These are phyloP conservation scores for Poa annua DNA, from an alignment of 176 grass and related monocot genomes.

Conservation along the genomic window DNA sequence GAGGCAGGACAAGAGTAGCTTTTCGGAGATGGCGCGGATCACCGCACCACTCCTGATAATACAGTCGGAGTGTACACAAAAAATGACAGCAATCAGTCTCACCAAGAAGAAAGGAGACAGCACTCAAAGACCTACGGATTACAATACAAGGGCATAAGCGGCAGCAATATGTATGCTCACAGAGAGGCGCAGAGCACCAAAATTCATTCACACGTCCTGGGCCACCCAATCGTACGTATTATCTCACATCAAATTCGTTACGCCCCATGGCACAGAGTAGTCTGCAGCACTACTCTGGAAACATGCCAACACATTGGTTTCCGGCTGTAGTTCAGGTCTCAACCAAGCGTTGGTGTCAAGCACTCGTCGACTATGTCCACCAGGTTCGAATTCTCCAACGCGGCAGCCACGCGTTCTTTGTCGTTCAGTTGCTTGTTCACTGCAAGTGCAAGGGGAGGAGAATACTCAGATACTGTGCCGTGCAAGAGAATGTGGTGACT, in stretches of 20 bases:
- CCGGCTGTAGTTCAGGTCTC: conserved; percentile 29
- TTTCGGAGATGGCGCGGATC: neutral
- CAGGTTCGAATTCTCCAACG: conserved; percentile 79
- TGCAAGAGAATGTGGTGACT: neutral
- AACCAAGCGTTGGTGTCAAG: conserved; percentile 72
- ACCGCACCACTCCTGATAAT: neutral
- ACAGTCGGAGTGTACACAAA: neutral
- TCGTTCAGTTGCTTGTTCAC: conserved; percentile 99
- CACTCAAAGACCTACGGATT: neutral
- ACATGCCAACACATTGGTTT: neutral
- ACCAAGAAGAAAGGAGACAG: neutral
- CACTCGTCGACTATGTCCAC: conserved; percentile 82
- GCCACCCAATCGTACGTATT: neutral
- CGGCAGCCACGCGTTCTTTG: conserved; percentile 93
- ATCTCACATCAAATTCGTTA: neutral
- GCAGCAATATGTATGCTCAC: neutral
- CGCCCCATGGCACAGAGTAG: neutral
- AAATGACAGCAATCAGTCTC: neutral
- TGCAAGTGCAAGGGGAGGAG: conserved; percentile 36
- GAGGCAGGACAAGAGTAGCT: neutral
- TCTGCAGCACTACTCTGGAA: neutral
- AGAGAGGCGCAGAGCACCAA: neutral
- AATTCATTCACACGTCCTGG: conserved; percentile 25
- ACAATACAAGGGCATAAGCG: conserved; percentile 4
- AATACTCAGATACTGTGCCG: conserved; percentile 9